Base-by-base conservation (phyloP, 371 early-diverging fungal species). In the Mortierella sp. region DNA sequence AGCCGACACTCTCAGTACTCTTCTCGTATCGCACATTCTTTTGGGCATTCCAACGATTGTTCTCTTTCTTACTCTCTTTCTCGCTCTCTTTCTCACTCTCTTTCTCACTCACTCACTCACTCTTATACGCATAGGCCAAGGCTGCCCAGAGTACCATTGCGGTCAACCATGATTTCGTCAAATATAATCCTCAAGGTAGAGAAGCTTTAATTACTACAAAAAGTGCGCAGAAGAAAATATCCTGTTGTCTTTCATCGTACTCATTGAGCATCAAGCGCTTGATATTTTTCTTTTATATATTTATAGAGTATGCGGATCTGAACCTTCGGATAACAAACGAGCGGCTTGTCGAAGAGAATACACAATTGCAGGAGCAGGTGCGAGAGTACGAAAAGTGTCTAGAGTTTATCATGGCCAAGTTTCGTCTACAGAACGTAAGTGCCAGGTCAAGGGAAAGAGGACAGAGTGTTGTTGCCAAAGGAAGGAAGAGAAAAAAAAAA, bases 401-500 rank as follows among this genome's bases (percentile, higher is more conserved):
- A 64, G 79, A 69, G 19, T 77, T 65, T 19, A 77, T 77, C 63
- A 77, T 77, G 79, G 43, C 69, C 23, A 77, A 77, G 45, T 77
- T 77, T 18, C 68, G 79, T 6, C 79, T 77, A 5, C 79, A 77
- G 44, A 77, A 72, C 46, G 79, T 77, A 69, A 37, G 65, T 53
- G 23, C 9, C 19, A 14, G 50, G n/a, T n/a, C n/a, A n/a, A 3
- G 14, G 50, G 14, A 2, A 50, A 14, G 14, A 21, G 21, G 50
- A 6, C 16, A 50, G 2, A 14, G 14, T n/a, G 14, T 7, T 16
- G 4, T 16, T n/a, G 21, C 9, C 9, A 53, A 23, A 53, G 53
- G 21, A 26, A 53, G 51, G 23, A 23, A 23, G 9, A 19, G 16
- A 23, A 53, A 53, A 53, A 9, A 23, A 16, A 53, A 53, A 23